Conservation (phyloP, 2,329 filamentous ascomycete genomes). For the Colletotrichum gloeosporioides region DNA sequence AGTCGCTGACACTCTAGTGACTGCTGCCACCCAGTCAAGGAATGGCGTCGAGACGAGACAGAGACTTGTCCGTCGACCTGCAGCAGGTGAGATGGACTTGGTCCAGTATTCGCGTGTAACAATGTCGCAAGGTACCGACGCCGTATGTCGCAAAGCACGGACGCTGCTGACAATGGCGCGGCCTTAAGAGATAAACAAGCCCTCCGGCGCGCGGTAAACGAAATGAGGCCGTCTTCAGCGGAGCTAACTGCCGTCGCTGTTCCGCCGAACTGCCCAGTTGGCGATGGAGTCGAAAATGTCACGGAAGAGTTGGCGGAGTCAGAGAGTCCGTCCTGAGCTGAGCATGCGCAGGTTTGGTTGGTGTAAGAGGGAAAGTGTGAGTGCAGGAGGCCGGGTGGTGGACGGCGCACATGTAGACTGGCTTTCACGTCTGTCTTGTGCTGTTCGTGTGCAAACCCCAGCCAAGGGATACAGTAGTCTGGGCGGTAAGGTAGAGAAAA, state of each 20-base stretch:
- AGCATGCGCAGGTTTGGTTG: background rate
- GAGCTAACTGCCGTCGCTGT: background rate
- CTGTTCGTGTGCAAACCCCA: background rate
- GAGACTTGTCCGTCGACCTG: background rate
- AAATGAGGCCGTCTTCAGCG: constrained; percentile 12
- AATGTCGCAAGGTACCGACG: background rate
- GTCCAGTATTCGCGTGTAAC: background rate
- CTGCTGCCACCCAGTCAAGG: background rate
- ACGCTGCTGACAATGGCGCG: constrained; percentile 7
- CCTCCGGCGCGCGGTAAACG: background rate
- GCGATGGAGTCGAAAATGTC: background rate
- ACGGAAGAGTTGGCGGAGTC: background rate
- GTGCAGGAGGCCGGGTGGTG: background rate
- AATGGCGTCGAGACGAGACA: background rate
- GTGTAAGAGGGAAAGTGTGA: background rate
- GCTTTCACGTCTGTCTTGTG: background rate
- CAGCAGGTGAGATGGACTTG: background rate
- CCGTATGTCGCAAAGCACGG: constrained; percentile 16
- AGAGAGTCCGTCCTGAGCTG: background rate
- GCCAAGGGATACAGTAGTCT: background rate
- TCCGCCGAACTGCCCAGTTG: background rate
- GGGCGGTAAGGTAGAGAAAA: background rate
- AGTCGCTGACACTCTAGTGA: background rate
- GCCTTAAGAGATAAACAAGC: background rate
- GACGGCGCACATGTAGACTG: background rate